These are phyloP conservation scores for Planoprotostelium fungivorum DNA, from an alignment of 78 protist genomes.

Conservation along the genomic window DNA sequence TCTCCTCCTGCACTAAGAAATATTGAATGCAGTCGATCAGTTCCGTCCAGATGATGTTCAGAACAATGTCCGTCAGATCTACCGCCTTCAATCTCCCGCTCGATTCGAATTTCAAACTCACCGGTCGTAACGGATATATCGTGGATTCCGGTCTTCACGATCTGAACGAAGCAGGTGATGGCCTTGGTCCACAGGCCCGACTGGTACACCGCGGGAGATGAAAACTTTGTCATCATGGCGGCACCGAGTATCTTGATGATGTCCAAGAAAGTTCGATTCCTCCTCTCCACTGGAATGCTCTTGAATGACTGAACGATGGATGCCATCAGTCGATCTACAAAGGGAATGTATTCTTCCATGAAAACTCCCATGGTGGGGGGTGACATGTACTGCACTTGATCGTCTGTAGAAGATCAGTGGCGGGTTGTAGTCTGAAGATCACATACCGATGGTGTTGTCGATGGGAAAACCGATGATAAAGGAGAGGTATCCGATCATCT, in stretches of 20 bases:
- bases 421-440: neutral
- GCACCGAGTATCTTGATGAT: constrained; percentile 56
- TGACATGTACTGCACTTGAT: neutral
- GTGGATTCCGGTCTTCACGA: neutral
- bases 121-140: neutral
- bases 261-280: constrained; percentile 3
- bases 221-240: constrained; percentile 32
- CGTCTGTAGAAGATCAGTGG: neutral
- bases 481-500: neutral
- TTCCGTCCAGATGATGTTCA: constrained; percentile 61
- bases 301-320: neutral
- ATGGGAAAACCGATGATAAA: neutral
- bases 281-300: neutral
- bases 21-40: constrained; percentile 49
- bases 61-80: constrained; percentile 21
- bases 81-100: neutral
- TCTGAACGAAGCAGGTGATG: neutral
- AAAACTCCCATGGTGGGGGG: neutral
- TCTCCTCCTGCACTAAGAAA: constrained; percentile 35
- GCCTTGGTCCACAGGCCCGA: neutral
- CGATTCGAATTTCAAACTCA: neutral
- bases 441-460: neutral
- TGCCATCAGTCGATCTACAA: neutral
- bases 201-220: neutral
- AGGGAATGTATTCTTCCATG: neutral